Evolutionary conservation across 768 basidiomycete species (phyloP), one percentile per base, ranked within the genome.

Genomic region (Kwoniella pini): DNA sequence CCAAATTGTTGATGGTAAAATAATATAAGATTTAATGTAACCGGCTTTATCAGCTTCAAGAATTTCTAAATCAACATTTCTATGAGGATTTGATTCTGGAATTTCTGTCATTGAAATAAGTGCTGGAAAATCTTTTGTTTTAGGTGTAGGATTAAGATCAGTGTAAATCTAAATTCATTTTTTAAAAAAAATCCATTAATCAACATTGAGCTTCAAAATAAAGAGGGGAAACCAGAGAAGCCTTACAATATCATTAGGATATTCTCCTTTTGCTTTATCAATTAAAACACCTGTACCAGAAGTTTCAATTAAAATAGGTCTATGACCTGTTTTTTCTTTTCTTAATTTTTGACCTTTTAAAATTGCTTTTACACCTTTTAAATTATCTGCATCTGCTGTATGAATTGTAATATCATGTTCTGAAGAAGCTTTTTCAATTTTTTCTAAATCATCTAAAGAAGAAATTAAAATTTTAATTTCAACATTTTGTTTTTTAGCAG

Each of bases 1-100:
- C 67, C 72, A 78, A 58, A 78, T 78, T n/a, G 77, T 78, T 3
- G 75, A 75, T 1, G 77, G 75, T 1, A 78, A 54, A 48, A 76
- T 63, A 48, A 78, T 75, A 62, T 75, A 78, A 4, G 71, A 68
- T 31, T 72, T 76, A 50, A 63, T 63, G 30, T 57, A 36, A 12
- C 71, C 70, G 22, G 55, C 58, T 15, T 60, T 64, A 53, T 78
- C 77, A 12, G 73, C 77, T 12, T 61, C 65, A 27, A 75, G 42
- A 57, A 78, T 73, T 28, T 61, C 63, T 11, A 78, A 55, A 42
- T 78, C 77, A 63, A 78, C 75, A 28, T 70, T 56, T 50, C 77
- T 60, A 68, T 78, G 77, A 4, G 63, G 69, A 1, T 67, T 68
- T 0, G 68, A 62, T 12, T 64, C 63, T 1, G 77, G 64, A 42